Base-by-base conservation (phyloP, 208 protist species). In the Strigomonas galati region DNA sequence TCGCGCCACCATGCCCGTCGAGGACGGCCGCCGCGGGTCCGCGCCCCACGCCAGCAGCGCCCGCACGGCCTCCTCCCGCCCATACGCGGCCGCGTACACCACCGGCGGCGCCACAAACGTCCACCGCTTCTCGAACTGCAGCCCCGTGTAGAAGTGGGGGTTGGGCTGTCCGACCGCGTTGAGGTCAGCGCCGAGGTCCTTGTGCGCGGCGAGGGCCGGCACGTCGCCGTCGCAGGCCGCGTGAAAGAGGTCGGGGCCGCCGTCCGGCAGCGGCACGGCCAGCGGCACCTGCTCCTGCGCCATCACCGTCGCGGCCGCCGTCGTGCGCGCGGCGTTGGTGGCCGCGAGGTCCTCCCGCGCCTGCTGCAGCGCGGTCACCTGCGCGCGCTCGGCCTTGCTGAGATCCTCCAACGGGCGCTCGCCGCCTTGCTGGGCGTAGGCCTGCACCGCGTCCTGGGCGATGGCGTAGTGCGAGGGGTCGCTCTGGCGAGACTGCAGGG, bases 141-240 rank as follows among this genome's bases (percentile, higher is more conserved):
- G 70, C 19, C 91, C 91, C 21, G 54, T 67, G 76, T 90, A 90
- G 44, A 54, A 71, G 31, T 54, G 54, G 15, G 81, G 78, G 59
- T 82, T 71, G 5, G 91, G 91, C 73, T 93, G 84, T 9, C 91
- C 91, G 5, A 79, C 10, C 40, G 59, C 74, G 67, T 94, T 85
- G 19, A 95, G 78, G 49, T 63, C 48, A 6, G 52, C 62, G 24
- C 48, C 58, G 4, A 58, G 17, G 21, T 43, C 48, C 17, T 84
- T 40, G 57, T 78, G 82, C 61, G 63, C 74, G 7, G 59, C 28
- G 2, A 89, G 62, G 48, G 73, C 74, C 2, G 30, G 62, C 19
- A 83, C 75, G 66, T 92, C 86, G 24, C 89, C 86, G 52, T 95
- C 82, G 52, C 85, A 92, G 19, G 89, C 85, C 0, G 89, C 89